These are phyloP conservation scores for Mycosphaerelloides madeirae DNA, from an alignment of 2,329 filamentous ascomycete genomes.

Conservation along the genomic window DNA sequence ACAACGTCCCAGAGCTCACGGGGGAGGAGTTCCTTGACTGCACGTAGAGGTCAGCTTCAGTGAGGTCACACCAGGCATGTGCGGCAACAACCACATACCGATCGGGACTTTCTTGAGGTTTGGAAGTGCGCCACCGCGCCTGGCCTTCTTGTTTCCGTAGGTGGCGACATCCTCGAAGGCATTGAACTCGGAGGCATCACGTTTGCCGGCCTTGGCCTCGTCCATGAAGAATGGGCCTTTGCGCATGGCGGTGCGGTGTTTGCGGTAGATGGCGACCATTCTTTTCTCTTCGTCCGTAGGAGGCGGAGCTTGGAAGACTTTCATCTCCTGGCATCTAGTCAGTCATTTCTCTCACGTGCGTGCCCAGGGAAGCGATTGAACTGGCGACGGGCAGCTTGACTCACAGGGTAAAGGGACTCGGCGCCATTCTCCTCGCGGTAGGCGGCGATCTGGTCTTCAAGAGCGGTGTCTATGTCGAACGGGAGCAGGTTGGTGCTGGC, in stretches of 20 bases:
- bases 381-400: neutral
- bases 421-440: slow-evolving; percentile 12
- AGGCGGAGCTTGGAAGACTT: slow-evolving; percentile 9
- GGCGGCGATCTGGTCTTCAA: slow-evolving; percentile 17
- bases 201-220: slow-evolving; percentile 37
- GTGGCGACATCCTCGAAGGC: slow-evolving; percentile 49
- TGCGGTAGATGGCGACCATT: slow-evolving; percentile 9
- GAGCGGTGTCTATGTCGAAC: slow-evolving; percentile 19
- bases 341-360: neutral
- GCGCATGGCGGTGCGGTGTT: slow-evolving; percentile 13
- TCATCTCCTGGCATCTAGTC: slow-evolving; percentile 2
- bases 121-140: slow-evolving; percentile 36
- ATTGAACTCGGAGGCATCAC: slow-evolving; percentile 53
- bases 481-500: slow-evolving; percentile 10
- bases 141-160: slow-evolving; percentile 32
- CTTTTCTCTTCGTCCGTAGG: slow-evolving; percentile 13
- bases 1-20: slow-evolving; percentile 44
- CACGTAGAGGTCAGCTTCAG: neutral
- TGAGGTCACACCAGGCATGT: neutral
- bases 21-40: slow-evolving; percentile 48
- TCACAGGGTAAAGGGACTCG: slow-evolving; percentile 18
- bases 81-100: slow-evolving; percentile 4
- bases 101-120: slow-evolving; percentile 44
- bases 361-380: no score
- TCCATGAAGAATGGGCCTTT: slow-evolving; percentile 21